Evolutionary conservation across 2,329 filamentous ascomycete species (phyloP).

Genomic region (Triangularia setosa): DNA sequence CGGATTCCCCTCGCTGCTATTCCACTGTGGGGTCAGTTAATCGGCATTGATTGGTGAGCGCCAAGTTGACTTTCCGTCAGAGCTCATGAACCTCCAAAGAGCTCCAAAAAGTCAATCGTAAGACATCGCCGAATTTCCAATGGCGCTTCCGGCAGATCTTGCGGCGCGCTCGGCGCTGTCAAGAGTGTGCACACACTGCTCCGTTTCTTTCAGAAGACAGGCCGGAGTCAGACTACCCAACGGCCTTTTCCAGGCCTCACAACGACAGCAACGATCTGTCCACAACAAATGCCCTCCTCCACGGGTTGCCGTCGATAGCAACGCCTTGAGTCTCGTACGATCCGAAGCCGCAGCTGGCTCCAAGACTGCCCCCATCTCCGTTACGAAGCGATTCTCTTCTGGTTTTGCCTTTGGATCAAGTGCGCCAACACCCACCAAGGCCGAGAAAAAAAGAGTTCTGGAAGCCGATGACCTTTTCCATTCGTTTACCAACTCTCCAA

Average conservation of each 20-base stretch:
- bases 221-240: conserved; percentile 25
- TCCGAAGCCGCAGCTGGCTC: background rate
- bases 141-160: conserved; percentile 33
- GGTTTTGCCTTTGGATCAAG: conserved; percentile 11
- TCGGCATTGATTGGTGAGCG: background rate
- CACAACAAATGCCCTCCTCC: conserved; percentile 10
- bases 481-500: conserved; percentile 82
- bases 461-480: conserved; percentile 85
- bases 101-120: conserved; percentile 2
- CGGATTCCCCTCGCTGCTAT: background rate
- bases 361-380: background rate
- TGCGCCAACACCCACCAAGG: conserved; percentile 19
- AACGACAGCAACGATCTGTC: conserved; percentile 20
- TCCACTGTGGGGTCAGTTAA: background rate
- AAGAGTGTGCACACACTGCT: conserved; percentile 40
- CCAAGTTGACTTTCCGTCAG: background rate
- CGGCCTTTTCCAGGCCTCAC: conserved; percentile 15
- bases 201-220: conserved; percentile 30
- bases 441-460: conserved; percentile 39
- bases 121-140: conserved; percentile 9
- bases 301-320: background rate
- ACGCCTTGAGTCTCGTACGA: background rate
- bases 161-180: conserved; percentile 38
- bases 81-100: background rate
- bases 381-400: conserved; percentile 18